A percentile compares a stretch with the other conserved stretches of the same genome.
Evolutionary conservation across 768 basidiomycete species (phyloP).

Genomic region (Solioccasus polychromus): DNA sequence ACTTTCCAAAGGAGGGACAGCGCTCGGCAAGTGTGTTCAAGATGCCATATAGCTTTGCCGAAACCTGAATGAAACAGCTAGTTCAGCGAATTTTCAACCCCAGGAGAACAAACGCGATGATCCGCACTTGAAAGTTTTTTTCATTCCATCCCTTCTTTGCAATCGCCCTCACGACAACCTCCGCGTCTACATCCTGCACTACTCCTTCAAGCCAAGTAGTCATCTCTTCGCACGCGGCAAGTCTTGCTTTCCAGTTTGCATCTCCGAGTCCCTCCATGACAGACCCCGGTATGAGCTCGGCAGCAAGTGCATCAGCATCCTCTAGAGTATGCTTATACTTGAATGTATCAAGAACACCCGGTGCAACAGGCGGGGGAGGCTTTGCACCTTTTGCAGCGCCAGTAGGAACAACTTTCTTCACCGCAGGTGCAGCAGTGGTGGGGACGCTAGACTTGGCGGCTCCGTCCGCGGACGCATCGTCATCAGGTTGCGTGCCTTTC

Average conservation of each 20-base stretch:
- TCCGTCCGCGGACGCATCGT: slow-evolving; percentile 20
- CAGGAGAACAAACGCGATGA: slow-evolving; percentile 4
- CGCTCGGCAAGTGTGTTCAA: slow-evolving; percentile 69
- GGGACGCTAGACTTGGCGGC: slow-evolving; percentile 24
- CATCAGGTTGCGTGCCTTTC: slow-evolving; percentile 43
- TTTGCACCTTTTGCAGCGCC: slow-evolving; percentile 45
- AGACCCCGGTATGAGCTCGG: slow-evolving; percentile 66
- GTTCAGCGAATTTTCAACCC: slow-evolving; percentile 9
- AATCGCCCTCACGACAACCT: slow-evolving; percentile 83
- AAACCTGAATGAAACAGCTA: slow-evolving; percentile 56
- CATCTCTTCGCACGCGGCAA: slow-evolving; percentile 88
- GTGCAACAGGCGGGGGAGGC: slow-evolving; percentile 43
- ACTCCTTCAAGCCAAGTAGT: slow-evolving; percentile 73
- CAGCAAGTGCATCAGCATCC: slow-evolving; percentile 81
- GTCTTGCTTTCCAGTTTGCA: slow-evolving; percentile 87
- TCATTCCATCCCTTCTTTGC: slow-evolving; percentile 96
- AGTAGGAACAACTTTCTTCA: slow-evolving; percentile 45
- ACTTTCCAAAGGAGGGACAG: slow-evolving; percentile 80
- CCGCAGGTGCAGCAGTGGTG: slow-evolving; percentile 27
- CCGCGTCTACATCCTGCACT: slow-evolving; percentile 70
- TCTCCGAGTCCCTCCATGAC: slow-evolving; percentile 77
- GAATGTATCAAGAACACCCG: slow-evolving; percentile 71
- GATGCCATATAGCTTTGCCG: slow-evolving; percentile 82
- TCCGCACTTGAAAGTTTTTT: slow-evolving; percentile 95
- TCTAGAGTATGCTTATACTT: slow-evolving; percentile 91